Conservation (phyloP, 495 filamentous ascomycete genomes). For the Tuber aestivum region DNA sequence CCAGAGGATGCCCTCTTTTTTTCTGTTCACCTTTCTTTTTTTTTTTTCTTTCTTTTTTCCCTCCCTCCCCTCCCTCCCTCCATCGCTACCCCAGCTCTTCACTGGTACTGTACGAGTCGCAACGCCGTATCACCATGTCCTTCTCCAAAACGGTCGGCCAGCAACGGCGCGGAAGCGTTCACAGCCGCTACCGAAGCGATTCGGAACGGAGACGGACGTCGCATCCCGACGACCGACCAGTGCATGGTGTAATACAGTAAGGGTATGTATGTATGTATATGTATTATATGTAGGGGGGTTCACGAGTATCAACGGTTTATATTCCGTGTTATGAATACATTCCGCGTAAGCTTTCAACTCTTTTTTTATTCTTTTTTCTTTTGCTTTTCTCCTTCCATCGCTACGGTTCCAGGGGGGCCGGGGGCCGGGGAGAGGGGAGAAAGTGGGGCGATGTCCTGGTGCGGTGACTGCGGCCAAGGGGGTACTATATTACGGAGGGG, state of each 20-base stretch:
- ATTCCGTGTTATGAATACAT: background rate
- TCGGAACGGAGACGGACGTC: background rate
- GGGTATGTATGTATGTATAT: background rate
- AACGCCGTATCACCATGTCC: background rate
- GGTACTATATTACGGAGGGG: background rate
- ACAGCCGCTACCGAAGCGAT: background rate
- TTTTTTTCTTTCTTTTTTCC: background rate
- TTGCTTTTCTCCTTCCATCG: background rate
- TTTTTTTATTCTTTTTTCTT: no score
- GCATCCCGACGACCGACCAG: background rate
- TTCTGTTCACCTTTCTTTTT: background rate
- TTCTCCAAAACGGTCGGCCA: background rate
- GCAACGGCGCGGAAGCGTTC: background rate
- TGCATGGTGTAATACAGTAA: background rate
- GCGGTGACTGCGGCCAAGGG: background rate
- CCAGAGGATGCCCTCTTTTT: background rate
- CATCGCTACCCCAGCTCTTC: background rate
- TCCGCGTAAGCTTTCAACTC: background rate
- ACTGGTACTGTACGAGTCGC: background rate
- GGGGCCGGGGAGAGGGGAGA: background rate
- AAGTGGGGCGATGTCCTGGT: constrained; percentile 2
- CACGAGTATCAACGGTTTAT: constrained; percentile 3
- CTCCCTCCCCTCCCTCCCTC: no score
- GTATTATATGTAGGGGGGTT: background rate
- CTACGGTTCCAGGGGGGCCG: background rate